These are phyloP conservation scores for Paraconiothyrium sp. DNA, from an alignment of 2,329 filamentous ascomycete genomes.

Conservation along the genomic window DNA sequence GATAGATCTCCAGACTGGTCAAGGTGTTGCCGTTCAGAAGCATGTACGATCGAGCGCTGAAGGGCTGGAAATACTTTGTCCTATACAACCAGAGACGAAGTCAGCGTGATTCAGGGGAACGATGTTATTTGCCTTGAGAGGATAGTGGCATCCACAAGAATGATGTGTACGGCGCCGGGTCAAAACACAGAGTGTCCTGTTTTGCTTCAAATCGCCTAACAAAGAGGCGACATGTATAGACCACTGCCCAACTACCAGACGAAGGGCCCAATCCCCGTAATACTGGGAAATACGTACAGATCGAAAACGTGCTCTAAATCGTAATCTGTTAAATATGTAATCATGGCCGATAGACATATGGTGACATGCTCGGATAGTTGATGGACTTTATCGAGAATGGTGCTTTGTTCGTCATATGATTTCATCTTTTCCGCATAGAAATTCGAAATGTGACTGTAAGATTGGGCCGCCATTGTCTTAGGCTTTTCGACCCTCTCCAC, in stretches of 20 bases:
- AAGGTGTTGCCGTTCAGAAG: constrained; percentile 93
- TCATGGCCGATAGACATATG: constrained; percentile 95
- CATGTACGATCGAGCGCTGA: constrained; percentile 95
- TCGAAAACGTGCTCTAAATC: constrained; percentile 95
- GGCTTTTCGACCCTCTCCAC: constrained; percentile 80
- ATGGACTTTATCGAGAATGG: constrained; percentile 84
- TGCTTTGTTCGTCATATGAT: constrained; percentile 55
- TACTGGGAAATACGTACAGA: constrained; percentile 53
- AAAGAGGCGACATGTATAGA: not conserved
- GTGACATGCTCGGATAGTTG: constrained; percentile 86
- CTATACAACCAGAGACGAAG: not conserved
- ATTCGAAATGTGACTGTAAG: constrained; percentile 86
- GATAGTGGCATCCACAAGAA: no score
- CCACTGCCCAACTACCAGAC: not conserved
- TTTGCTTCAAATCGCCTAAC: not conserved
- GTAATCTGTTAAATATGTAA: constrained; percentile 89
- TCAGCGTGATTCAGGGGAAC: not conserved
- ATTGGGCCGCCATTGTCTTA: constrained; percentile 84
- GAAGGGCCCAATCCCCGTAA: not conserved
- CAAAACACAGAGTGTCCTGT: not conserved
- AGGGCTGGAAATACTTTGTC: constrained; percentile 96
- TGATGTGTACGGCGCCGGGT: no score
- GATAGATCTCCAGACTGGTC: constrained; percentile 93
- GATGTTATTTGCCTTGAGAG: not conserved
- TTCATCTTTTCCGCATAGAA: constrained; percentile 93